Evolutionary conservation across 1,284 basidiomycete species (phyloP), one percentile per base, ranked within the genome.

Genomic region (Tetrapyrgos nigripes): DNA sequence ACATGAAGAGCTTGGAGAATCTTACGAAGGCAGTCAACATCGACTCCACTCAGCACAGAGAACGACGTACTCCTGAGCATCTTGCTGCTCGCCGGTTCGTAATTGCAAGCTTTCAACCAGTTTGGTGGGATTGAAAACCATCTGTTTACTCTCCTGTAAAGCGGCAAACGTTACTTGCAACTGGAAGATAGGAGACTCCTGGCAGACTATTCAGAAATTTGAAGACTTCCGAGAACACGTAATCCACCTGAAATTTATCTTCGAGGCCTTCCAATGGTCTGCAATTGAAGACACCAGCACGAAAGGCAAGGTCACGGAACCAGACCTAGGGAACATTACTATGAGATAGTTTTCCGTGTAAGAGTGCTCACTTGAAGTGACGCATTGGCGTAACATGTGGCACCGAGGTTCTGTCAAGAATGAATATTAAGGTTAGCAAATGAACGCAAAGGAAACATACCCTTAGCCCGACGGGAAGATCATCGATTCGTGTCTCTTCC

Each of bases 1-100:
- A 88, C 85, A 97, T 91, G 76, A 97, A 97, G 17, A 97, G 82
- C 68, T 97, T 97, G 0, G 93, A 94, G 70, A 97, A 97, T 68
- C 94, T 96, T 55, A 11, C 23, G 2, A 47, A 33, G 28, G 66
- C 52, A 68, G 58, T 65, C 28, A 53, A 58, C 13, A 27, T 19
- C n/a, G 11, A 11, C 8, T 40, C n/a, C 54, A 37, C 37, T 53
- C 23, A 31, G 27, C 19, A 21, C 57, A 58, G 35, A 49, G 31
- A 40, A 33, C 45, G n/a, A 60, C 85, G 60, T 67, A 96, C 93
- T 97, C 95, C 73, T 95, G 93, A 29, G 95, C 95, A 77, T 97
- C 95, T 75, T 97, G 95, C 69, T 97, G 95, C 69, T 95, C 91
- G 1, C 87, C 83, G 10, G 88, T 88, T 37, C 89, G 83, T 40